Evolutionary conservation across 2,329 filamentous ascomycete species (phyloP), one percentile per base, ranked within the genome.

Genomic region (Aspergillus quadricinctus): DNA sequence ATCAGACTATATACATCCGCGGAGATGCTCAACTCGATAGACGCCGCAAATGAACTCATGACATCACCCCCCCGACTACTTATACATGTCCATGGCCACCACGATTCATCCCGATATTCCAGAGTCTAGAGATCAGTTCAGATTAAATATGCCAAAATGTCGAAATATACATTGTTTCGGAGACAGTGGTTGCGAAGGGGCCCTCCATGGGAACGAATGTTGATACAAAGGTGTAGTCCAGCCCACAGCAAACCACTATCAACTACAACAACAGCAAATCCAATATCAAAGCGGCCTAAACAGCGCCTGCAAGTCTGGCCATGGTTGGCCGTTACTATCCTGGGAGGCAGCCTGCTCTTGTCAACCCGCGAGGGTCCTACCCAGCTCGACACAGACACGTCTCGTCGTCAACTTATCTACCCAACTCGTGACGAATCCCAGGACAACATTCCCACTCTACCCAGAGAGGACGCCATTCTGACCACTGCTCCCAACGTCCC

Each of bases 401-500:
- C 3, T 5, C 14, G 17, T 37, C 25, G 5, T 27, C 31, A 37
- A 37, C 14, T 1, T 17, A 6, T 0, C 31, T 7, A 21, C 40
- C n/a, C 8, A 11, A 43, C 21, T 11, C n/a, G 14, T 14, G 14
- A 37, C 2, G 31, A 37, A 37, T 7, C 31, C 7, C 40, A 43
- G 9, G 40, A 21, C 2, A 8, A 21, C 19, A 19, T 43, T 8
- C 37, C 7, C 11, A 10, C 62, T 10, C 64, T 71, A 8, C 69
- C 70, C 2, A 54, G 48, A 4, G 69, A 72, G 48, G 53, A 65
- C n/a, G 70, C 68, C 1, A 50, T 64, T 19, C 62, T 73, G 37
- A 69, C 67, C 2, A 57, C 57, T 2, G 70, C 70, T 1, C 70
- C 70, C 3, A 48, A 65, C 21, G 70, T 72, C 10, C 70, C 70